Percentiles rank a stretch among this genome's conserved stretches.
These are phyloP conservation scores for Nothomitra cinnamomea DNA, from an alignment of 2,329 filamentous ascomycete genomes.

Conservation along the genomic window DNA sequence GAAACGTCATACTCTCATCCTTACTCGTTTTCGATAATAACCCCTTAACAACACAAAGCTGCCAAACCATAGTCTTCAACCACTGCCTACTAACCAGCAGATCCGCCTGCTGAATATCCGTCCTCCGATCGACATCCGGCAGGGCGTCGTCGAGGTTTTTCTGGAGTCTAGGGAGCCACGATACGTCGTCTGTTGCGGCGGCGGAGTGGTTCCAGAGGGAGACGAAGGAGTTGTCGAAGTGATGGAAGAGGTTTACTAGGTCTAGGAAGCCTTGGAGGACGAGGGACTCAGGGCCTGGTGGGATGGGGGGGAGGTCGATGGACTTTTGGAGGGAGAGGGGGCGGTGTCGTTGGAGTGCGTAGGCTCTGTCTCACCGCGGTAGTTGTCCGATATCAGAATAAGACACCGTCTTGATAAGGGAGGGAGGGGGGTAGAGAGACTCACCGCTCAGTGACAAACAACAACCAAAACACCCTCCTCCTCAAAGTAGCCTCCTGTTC, in stretches of 20 bases:
- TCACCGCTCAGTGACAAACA: constrained; percentile 54
- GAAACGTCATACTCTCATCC: constrained; percentile 40
- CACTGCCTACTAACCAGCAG: constrained; percentile 44
- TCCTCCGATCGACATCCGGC: constrained; percentile 32
- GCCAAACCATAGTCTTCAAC: constrained; percentile 47
- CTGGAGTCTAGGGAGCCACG: constrained; percentile 40
- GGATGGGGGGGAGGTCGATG: constrained; percentile 45
- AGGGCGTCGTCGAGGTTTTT: constrained; percentile 42
- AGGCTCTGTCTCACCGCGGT: constrained; percentile 40
- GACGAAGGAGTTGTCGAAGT: constrained; percentile 48
- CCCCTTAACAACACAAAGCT: constrained; percentile 39
- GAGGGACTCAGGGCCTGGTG: constrained; percentile 41
- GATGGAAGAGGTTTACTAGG: constrained; percentile 44
- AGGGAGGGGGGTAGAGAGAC: constrained; percentile 8
- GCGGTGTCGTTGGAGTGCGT: constrained; percentile 52
- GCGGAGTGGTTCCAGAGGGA: constrained; percentile 50
- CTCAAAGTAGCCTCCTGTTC: constrained; percentile 43
- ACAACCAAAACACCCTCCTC: constrained; percentile 54
- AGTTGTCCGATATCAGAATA: no score
- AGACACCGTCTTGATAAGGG: no score
- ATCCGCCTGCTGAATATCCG: constrained; percentile 37
- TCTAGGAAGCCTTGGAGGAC: constrained; percentile 39
- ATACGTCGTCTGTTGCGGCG: constrained; percentile 13
- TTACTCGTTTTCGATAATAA: constrained; percentile 26
- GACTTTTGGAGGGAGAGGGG: constrained; percentile 54